Evolutionary conservation across 352 stramenopile species (phyloP).

Genomic region (Phytophthora litchii): DNA sequence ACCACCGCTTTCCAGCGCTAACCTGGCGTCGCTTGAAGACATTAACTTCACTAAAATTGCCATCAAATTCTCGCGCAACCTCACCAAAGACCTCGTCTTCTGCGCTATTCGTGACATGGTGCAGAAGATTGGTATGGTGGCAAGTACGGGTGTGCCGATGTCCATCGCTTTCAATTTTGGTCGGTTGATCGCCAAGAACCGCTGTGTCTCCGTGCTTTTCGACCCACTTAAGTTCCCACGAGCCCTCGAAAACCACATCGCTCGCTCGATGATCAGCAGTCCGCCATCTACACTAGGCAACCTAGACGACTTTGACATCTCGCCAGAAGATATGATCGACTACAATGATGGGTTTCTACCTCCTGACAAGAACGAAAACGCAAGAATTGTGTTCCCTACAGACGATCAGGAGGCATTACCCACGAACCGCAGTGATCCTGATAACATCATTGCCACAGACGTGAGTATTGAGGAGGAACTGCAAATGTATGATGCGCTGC

Average conservation of each 20-base stretch:
- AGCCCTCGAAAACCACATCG: slow-evolving; percentile 59
- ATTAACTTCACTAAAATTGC: slow-evolving; percentile 86
- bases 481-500: slow-evolving; percentile 49
- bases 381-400: slow-evolving; percentile 35
- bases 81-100: slow-evolving; percentile 81
- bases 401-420: slow-evolving; percentile 48
- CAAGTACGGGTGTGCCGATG: slow-evolving; percentile 51
- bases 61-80: slow-evolving; percentile 78
- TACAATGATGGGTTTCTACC: slow-evolving; percentile 23
- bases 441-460: slow-evolving; percentile 54
- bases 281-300: slow-evolving; percentile 52
- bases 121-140: slow-evolving; percentile 75
- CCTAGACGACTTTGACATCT: slow-evolving; percentile 65
- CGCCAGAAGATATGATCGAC: slow-evolving; percentile 46
- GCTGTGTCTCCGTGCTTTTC: slow-evolving; percentile 71
- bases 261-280: slow-evolving; percentile 60
- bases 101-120: slow-evolving; percentile 71
- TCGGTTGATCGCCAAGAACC: slow-evolving; percentile 79
- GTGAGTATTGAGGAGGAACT: slow-evolving; percentile 63
- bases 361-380: slow-evolving; percentile 21
- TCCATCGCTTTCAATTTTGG: slow-evolving; percentile 76
- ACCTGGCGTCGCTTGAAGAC: slow-evolving; percentile 68
- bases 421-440: slow-evolving; percentile 54
- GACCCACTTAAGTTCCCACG: slow-evolving; percentile 68
- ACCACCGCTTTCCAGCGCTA: slow-evolving; percentile 3